These are phyloP conservation scores for Sugiyamaella marilandica DNA, from an alignment of 805 yeast genomes.

Conservation along the genomic window DNA sequence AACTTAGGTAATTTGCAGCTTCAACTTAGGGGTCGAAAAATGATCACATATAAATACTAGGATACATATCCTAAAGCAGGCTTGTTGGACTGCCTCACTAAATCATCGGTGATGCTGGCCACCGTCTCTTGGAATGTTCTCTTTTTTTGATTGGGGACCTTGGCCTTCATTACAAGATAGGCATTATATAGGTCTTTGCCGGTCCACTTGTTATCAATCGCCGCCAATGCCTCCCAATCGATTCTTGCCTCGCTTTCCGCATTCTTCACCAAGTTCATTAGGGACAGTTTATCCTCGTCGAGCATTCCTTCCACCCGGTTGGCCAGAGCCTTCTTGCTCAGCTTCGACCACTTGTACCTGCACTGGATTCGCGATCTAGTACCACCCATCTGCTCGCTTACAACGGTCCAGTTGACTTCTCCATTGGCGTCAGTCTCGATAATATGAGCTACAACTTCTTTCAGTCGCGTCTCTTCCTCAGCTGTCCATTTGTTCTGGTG, in stretches of 20 bases:
- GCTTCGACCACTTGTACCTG: slow-evolving; percentile 90
- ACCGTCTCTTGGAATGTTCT: slow-evolving; percentile 35
- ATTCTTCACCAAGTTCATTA: slow-evolving; percentile 44
- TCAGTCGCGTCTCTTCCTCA: slow-evolving; percentile 63
- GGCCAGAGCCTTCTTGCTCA: slow-evolving; percentile 55
- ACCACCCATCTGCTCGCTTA: slow-evolving; percentile 87
- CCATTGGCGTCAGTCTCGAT: slow-evolving; percentile 35
- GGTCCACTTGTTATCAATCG: slow-evolving; percentile 50
- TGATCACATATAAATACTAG: not conserved
- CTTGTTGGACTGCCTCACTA: slow-evolving; percentile 18
- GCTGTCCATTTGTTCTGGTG: slow-evolving; percentile 74
- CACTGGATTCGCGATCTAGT: slow-evolving; percentile 88
- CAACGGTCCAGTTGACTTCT: slow-evolving; percentile 82
- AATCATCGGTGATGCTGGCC: slow-evolving; percentile 16
- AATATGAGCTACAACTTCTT: slow-evolving; percentile 49
- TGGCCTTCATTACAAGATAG: slow-evolving; percentile 54
- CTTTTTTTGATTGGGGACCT: slow-evolving; percentile 45
- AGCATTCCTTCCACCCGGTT: slow-evolving; percentile 42
- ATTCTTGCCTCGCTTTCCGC: slow-evolving; percentile 40
- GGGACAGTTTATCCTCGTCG: slow-evolving; percentile 46
- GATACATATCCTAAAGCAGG: not conserved
- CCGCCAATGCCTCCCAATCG: slow-evolving; percentile 54
- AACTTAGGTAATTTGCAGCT: too few species aligned
- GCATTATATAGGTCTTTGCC: slow-evolving; percentile 58
- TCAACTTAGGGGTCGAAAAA: too few species aligned